These are phyloP conservation scores for Phlebiopsis gigantea DNA, from an alignment of 768 basidiomycete species.

Conservation along the genomic window DNA sequence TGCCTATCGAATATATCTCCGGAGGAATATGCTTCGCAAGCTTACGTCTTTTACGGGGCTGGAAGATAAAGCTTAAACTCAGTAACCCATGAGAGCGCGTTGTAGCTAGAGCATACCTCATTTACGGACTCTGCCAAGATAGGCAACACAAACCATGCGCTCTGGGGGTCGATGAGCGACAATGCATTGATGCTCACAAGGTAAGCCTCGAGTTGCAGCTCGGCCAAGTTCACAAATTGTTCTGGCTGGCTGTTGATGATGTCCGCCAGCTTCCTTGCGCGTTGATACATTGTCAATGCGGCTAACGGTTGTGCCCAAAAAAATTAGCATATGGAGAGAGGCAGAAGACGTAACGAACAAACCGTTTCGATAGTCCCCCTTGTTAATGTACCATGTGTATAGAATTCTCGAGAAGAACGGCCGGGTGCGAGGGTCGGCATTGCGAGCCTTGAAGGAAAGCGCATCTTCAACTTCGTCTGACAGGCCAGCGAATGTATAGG, in stretches of 20 bases:
- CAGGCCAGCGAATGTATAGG: constrained; percentile 81
- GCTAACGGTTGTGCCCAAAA: too few relatives aligned
- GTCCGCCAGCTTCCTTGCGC: constrained; percentile 70
- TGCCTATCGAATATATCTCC: constrained; percentile 56
- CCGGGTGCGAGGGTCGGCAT: constrained; percentile 79
- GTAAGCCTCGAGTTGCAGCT: constrained; percentile 75
- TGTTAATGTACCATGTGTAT: constrained; percentile 88
- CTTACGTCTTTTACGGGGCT: constrained; percentile 70
- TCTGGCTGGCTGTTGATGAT: constrained; percentile 27
- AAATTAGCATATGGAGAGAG: too few relatives aligned
- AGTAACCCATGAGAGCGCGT: neutral
- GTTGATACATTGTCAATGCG: constrained; percentile 88
- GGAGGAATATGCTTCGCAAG: constrained; percentile 75
- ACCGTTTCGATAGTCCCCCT: constrained; percentile 93
- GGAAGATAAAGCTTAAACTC: constrained; percentile 18
- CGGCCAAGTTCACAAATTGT: constrained; percentile 45
- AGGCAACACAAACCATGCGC: constrained; percentile 79
- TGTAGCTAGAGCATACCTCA: constrained; percentile 34
- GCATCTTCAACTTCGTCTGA: constrained; percentile 84
- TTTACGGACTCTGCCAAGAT: constrained; percentile 40
- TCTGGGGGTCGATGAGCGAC: constrained; percentile 71
- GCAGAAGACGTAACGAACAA: too few relatives aligned
- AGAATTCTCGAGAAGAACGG: constrained; percentile 88
- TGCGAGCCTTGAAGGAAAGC: constrained; percentile 88
- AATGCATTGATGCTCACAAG: constrained; percentile 87